Percentiles rank a stretch among this genome's conserved stretches.
These are phyloP conservation scores for Tetragonia tetragonoides DNA, from an alignment of 148 eudicot genomes.

Conservation along the genomic window DNA sequence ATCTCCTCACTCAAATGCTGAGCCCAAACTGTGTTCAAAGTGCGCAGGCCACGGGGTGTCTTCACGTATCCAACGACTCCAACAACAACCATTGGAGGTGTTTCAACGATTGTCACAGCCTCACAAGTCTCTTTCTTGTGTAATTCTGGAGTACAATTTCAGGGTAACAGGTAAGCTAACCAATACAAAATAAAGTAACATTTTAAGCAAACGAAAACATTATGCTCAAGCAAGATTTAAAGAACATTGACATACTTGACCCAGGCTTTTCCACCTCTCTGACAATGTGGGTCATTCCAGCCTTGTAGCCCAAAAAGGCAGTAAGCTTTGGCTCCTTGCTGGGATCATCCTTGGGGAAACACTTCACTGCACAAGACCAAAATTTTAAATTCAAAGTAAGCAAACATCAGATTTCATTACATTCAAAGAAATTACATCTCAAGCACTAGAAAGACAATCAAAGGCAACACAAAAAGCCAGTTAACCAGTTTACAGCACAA, in stretches of 20 bases:
- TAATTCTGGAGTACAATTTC: constrained; percentile 37
- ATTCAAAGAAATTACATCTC: neutral
- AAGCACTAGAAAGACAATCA: neutral
- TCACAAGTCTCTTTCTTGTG: constrained; percentile 90
- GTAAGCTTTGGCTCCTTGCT: constrained; percentile 65
- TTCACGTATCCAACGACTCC: constrained; percentile 74
- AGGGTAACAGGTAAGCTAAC: no score
- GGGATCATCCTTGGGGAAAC: constrained; percentile 76
- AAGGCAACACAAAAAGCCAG: neutral
- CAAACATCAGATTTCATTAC: neutral
- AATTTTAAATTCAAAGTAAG: neutral
- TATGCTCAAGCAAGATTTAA: neutral
- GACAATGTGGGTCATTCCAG: constrained; percentile 84
- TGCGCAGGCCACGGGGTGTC: constrained; percentile 74
- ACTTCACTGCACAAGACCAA: constrained; percentile 56
- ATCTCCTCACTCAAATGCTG: constrained; percentile 73
- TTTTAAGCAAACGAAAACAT: no score
- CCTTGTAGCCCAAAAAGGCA: constrained; percentile 80
- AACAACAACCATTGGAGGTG: constrained; percentile 72
- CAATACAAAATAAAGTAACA: neutral
- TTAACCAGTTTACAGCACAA: neutral
- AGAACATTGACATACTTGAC: constrained; percentile 47
- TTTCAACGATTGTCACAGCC: constrained; percentile 75
- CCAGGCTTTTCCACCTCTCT: constrained; percentile 83
- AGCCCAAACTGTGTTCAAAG: constrained; percentile 85